Conservation (phyloP, 2,329 filamentous ascomycete genomes). For the Aureobasidium sp. region DNA sequence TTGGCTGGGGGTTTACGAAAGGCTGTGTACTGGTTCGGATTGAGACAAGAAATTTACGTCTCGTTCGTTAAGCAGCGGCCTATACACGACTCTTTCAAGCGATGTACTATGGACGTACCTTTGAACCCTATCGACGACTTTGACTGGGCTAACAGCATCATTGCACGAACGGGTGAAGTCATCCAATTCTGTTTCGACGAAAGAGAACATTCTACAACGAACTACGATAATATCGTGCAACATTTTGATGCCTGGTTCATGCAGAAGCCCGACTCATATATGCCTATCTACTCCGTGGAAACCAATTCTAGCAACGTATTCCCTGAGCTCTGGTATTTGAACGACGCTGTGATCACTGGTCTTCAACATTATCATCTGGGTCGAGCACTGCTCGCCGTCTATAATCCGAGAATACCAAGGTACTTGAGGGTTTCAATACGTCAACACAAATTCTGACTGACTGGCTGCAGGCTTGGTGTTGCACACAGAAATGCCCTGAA, state of each 20-base stretch:
- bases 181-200: conserved; percentile 53
- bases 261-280: conserved; percentile 45
- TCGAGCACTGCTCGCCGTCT: conserved; percentile 47
- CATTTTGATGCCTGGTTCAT: background rate
- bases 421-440: too few species aligned
- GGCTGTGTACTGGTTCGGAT: too few species aligned
- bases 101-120: too few species aligned
- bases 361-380: conserved; percentile 53
- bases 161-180: conserved; percentile 54
- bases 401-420: conserved; percentile 48
- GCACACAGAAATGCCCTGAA: too few species aligned
- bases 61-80: too few species aligned
- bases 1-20: too few species aligned
- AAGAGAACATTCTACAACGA: conserved; percentile 21
- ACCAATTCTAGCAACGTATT: conserved; percentile 38
- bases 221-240: background rate
- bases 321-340: conserved; percentile 50
- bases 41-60: too few species aligned
- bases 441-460: too few species aligned
- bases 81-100: too few species aligned
- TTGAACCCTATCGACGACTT: too few species aligned
- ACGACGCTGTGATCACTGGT: conserved; percentile 47
- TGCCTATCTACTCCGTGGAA: conserved; percentile 44
- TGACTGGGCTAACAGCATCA: conserved; percentile 30
- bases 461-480: too few species aligned